Evolutionary conservation across 306 rosid species (phyloP).

Genomic region (Quercus parvula): DNA sequence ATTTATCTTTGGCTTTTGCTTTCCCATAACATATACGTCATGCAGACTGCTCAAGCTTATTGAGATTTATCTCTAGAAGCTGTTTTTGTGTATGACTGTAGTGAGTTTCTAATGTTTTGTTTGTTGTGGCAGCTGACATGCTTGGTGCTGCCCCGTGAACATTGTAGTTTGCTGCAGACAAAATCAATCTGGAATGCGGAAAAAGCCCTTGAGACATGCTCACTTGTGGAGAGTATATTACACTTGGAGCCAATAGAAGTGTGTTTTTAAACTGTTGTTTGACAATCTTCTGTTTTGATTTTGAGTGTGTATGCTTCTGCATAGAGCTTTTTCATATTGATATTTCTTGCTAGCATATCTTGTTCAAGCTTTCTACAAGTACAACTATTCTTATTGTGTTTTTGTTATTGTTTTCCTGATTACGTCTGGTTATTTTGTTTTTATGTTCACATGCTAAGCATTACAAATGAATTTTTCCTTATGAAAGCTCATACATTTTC

Average conservation of each 20-base stretch:
- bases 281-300: neutral
- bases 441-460: neutral
- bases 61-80: conserved; percentile 3
- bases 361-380: neutral
- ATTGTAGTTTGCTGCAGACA: conserved; percentile 60
- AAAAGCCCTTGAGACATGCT: conserved; percentile 55
- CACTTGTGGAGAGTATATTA: conserved; percentile 79
- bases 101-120: conserved; percentile 23
- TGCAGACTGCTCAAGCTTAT: conserved; percentile 19
- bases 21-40: conserved; percentile 7
- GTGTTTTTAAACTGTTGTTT: conserved; percentile 16
- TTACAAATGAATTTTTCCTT: neutral
- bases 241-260: conserved; percentile 92
- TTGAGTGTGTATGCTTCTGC: neutral
- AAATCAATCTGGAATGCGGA: conserved; percentile 88
- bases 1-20: conserved; percentile 3
- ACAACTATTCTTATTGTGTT: neutral
- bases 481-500: neutral
- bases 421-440: neutral
- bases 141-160: conserved; percentile 67
- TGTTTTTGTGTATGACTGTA: conserved; percentile 5
- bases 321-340: neutral
- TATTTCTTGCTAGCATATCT: neutral
- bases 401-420: neutral
- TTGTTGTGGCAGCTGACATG: conserved; percentile 73